Percentiles rank a stretch among this genome's conserved stretches.
phyloP scores from a whole-genome alignment of 768 basidiomycete species.

The Amanita rubescens region DNA sequence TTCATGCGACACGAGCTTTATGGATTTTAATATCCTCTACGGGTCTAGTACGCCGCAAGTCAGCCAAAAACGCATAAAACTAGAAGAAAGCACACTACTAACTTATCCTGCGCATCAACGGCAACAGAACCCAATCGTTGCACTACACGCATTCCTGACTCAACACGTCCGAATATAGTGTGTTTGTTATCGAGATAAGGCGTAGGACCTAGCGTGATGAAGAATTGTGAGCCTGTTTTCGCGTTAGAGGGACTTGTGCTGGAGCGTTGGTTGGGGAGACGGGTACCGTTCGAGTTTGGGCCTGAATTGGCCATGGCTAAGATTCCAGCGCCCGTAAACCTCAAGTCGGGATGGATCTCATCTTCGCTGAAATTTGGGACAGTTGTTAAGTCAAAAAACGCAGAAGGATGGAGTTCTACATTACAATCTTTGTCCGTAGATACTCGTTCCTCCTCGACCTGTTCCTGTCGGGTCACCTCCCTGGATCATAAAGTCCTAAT shows the following conservation, averaged over 20 bases:
- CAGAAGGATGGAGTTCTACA: too few species aligned
- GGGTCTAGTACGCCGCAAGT: slow-evolving; percentile 32
- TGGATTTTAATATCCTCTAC: slow-evolving; percentile 85
- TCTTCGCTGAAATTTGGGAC: slow-evolving; percentile 56
- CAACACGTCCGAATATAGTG: slow-evolving; percentile 88
- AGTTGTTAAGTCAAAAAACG: too few species aligned
- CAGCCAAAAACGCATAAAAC: slow-evolving; percentile 1
- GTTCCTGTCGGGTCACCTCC: slow-evolving; percentile 95
- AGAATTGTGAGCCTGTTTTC: slow-evolving; percentile 84
- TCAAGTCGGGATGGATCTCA: slow-evolving; percentile 82
- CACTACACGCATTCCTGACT: slow-evolving; percentile 85
- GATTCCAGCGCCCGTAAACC: slow-evolving; percentile 95
- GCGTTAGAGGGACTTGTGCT: slow-evolving; percentile 4
- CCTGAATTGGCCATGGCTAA: slow-evolving; percentile 98
- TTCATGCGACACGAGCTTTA: slow-evolving; percentile 46
- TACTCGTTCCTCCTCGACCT: slow-evolving; percentile 84
- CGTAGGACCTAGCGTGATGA: slow-evolving; percentile 78
- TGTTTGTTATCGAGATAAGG: slow-evolving; percentile 82
- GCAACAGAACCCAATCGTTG: slow-evolving; percentile 88
- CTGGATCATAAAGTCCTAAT: slow-evolving; percentile 95
- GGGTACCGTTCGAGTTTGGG: slow-evolving; percentile 77
- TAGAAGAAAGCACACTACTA: slow-evolving; percentile 20
- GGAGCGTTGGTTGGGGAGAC: not conserved
- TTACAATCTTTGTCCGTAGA: slow-evolving; percentile 86
- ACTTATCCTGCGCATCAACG: slow-evolving; percentile 86